Evolutionary conservation across 441 rosid species (phyloP), one percentile per base, ranked within the genome.

Genomic region (Mallotus repandus): DNA sequence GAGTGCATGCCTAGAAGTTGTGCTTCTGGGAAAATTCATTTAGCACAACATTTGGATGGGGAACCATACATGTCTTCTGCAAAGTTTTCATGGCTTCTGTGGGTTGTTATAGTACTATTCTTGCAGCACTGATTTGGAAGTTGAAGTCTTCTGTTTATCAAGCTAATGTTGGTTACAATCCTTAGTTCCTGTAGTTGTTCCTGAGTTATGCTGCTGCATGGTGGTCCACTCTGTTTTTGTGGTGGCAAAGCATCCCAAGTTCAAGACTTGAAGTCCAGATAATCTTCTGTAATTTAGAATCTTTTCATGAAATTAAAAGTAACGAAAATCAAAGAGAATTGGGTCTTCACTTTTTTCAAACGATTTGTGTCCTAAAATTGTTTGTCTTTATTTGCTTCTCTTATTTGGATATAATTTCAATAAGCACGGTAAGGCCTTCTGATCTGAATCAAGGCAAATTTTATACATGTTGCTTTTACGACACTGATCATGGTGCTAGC

Each of bases 341-440:
- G 32, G 69, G 32, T 70, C 54, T 50, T 74, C 75, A 61, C 73
- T 55, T 66, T 63, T 63, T 59, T 77, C 61, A 78, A 68, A 73
- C 73, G 66, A 66, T 68, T 56, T 71, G 72, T 71, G 38, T 76
- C 12, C 50, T 35, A 67, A 64, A 71, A 76, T 38, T 76, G 84
- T 77, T 82, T 80, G 77, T 29, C 32, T 29, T 29, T 82, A 67
- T 77, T 81, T 74, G 73, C 68, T 75, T 81, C 67, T 77, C 50
- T 78, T 82, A 63, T 35, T 75, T 78, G 76, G 69, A 50, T 71
- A 41, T 79, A 68, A 66, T 75, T 70, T 65, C 65, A 29, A 69
- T 73, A 68, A 14, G 73, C 43, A 70, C 57, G 81, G 83, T 78
- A 86, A 85, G 86, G 70, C 21, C 76, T 43, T 78, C 59, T 45